Evolutionary conservation across 2,329 filamentous ascomycete species (phyloP).

Genomic region (Geosmithia morbida): DNA sequence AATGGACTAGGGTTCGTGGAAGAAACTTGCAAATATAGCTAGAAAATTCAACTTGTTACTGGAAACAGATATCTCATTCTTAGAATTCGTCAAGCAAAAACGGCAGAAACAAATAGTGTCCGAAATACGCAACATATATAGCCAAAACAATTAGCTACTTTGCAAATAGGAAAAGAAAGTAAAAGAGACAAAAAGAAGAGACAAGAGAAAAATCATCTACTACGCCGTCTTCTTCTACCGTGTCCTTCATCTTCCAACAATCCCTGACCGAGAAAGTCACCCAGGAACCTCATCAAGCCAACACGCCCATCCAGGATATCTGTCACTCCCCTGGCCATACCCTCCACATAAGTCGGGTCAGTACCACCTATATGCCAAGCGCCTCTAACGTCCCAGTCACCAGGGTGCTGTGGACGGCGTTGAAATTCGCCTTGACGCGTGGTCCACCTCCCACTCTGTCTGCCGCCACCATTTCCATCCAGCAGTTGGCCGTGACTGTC

Average conservation of each 20-base stretch:
- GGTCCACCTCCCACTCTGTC: slow-evolving; percentile 12
- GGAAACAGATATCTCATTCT: too few relatives aligned
- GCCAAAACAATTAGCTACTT: too few relatives aligned
- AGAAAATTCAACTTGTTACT: too few relatives aligned
- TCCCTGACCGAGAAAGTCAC: slow-evolving; percentile 1
- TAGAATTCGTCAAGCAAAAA: too few relatives aligned
- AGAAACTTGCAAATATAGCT: not conserved
- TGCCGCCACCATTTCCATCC: slow-evolving; percentile 7
- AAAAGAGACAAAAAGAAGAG: not conserved
- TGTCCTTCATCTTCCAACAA: slow-evolving; percentile 1
- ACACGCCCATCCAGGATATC: slow-evolving; percentile 3
- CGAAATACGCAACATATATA: too few relatives aligned
- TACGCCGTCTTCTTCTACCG: slow-evolving; percentile 1
- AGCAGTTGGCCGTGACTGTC: slow-evolving; percentile 27
- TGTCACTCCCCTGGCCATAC: slow-evolving; percentile 4
- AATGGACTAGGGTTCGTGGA: too few relatives aligned
- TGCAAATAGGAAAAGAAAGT: not conserved
- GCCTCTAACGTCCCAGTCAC: slow-evolving; percentile 21
- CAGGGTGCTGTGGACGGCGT: slow-evolving; percentile 15
- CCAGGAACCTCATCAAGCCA: slow-evolving; percentile 2
- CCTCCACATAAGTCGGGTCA: slow-evolving; percentile 16
- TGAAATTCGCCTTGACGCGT: slow-evolving; percentile 27
- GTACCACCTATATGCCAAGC: slow-evolving; percentile 30
- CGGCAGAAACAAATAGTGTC: too few relatives aligned
- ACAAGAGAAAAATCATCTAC: not conserved